Conservation (phyloP, 441 rosid genomes). For the Mallotus repandus region DNA sequence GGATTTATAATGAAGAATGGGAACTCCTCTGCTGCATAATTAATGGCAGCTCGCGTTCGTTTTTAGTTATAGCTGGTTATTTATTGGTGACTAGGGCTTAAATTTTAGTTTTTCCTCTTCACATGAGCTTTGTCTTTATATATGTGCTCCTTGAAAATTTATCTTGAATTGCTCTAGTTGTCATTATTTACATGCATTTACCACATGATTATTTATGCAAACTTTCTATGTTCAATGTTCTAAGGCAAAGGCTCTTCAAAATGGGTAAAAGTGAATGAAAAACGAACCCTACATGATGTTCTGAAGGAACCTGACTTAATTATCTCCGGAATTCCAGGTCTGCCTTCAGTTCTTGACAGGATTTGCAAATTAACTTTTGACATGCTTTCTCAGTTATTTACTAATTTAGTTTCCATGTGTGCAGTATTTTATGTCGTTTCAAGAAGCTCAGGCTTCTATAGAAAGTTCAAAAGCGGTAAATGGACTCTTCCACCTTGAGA, state of each 20-base stretch:
- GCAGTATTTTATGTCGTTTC: conserved; percentile 78
- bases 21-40: not conserved
- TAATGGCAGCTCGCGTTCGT: not conserved
- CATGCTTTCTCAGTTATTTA: not conserved
- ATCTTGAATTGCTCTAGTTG: not conserved
- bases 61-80: not conserved
- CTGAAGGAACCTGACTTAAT: conserved; percentile 60
- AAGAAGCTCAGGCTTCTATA: conserved; percentile 57
- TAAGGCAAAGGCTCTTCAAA: conserved; percentile 50
- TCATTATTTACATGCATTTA: not conserved
- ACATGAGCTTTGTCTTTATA: not conserved
- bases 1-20: not conserved
- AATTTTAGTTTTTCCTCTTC: not conserved
- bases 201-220: not conserved
- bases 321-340: conserved; percentile 82
- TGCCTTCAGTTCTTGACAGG: conserved; percentile 14
- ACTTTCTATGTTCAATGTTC: conserved; percentile 1
- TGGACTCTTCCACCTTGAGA: conserved; percentile 52
- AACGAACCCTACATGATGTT: conserved; percentile 57
- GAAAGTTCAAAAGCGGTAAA: conserved; percentile 60
- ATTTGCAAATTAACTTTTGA: too few species aligned
- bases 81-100: not conserved
- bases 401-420: conserved; percentile 6
- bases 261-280: conserved; percentile 79
- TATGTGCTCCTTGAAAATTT: not conserved